Conservation (phyloP, 202 grass and related monocot species). For the Schoenoplectus tabernaemontani region DNA sequence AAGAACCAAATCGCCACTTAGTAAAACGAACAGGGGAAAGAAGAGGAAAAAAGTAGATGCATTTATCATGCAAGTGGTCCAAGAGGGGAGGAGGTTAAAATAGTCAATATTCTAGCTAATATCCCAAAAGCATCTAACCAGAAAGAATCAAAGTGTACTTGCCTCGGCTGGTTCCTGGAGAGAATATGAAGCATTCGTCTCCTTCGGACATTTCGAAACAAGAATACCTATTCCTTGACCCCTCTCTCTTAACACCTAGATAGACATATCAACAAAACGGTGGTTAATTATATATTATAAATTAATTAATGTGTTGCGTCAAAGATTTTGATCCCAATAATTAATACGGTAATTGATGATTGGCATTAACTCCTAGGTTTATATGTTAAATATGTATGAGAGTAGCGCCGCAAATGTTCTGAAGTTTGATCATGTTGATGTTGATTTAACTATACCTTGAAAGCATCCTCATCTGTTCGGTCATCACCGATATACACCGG, state of each 20-base stretch:
- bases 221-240: constrained; percentile 75
- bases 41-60: constrained; percentile 29
- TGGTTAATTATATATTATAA: neutral
- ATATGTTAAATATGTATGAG: neutral
- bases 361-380: neutral
- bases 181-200: constrained; percentile 70
- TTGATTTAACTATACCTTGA: constrained; percentile 33
- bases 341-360: neutral
- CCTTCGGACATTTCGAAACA: constrained; percentile 74
- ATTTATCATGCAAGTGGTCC: constrained; percentile 28
- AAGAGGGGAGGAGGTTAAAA: constrained; percentile 15
- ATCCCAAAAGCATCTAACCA: constrained; percentile 14
- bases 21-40: neutral
- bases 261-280: constrained; percentile 3
- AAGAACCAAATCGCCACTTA: constrained; percentile 19
- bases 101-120: constrained; percentile 13
- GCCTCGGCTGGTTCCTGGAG: constrained; percentile 84
- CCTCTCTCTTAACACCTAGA: constrained; percentile 39
- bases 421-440: neutral
- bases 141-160: constrained; percentile 18
- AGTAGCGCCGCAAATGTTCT: neutral
- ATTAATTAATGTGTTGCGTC: neutral
- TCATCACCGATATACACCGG: constrained; percentile 84
- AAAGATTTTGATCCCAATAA: neutral
- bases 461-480: constrained; percentile 85